Evolutionary conservation across 2,329 filamentous ascomycete species (phyloP), one percentile per base, ranked within the genome.

Genomic region (Colletotrichum theobromicola): DNA sequence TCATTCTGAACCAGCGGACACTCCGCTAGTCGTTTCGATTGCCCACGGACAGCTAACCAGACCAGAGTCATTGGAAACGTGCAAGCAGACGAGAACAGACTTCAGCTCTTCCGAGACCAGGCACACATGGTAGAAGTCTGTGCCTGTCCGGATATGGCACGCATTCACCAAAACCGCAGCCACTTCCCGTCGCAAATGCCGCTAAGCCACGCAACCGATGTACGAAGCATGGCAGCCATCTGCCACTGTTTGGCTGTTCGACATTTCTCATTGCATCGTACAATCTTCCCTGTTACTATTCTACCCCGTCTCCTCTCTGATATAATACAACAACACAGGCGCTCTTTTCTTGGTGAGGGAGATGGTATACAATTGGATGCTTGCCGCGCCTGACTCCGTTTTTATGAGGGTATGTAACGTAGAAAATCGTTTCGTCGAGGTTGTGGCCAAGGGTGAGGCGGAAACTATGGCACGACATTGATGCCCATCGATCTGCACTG

Each of bases 401-500:
- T 63, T 70, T 55, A 63, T 70, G 26, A 55, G 34, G 46, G 67
- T 70, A 55, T 63, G 58, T 62, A 28, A 53, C 32, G 42, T 63
- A 57, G 62, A 63, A 67, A 75, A 63, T 63, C 46, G 34, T 42
- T 16, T 28, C 58, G 26, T 63, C 34, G 34, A 62, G 50, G 34
- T 64, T 24, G 32, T 37, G 35, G 42, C 26, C 35, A 21, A 50
- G 42, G 21, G 65, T 24, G 46, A 15, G 10, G n/a, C n/a, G n/a
- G 24, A 46, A 35, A 34, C 34, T 71, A 95, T 76, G 93, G 89
- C 72, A 94, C 89, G 53, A 97, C 91, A 62, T 90, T 87, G 70
- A 97, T 90, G 18, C 94, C 94, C 80, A 95, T 92, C 24, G 93
- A 93, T 85, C 92, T 94, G 72, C 93, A 92, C 84, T 94, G 93